Conservation (phyloP, 352 stramenopile species). For the Phytophthora constricta region DNA sequence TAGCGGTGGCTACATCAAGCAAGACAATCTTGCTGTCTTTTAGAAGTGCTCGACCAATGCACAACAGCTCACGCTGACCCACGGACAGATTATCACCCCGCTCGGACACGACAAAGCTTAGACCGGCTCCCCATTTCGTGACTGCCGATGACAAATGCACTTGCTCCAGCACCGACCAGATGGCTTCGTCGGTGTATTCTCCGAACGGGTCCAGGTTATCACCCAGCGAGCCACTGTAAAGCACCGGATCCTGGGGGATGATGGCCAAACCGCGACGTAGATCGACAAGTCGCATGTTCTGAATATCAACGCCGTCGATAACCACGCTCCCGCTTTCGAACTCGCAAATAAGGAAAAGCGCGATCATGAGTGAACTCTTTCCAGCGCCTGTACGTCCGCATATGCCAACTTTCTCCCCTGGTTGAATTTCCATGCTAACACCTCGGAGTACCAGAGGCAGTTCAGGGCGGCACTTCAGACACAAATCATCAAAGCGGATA, state of each 20-base stretch:
- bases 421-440: not conserved
- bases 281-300: not conserved
- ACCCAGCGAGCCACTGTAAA: not conserved
- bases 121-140: slow-evolving; percentile 58
- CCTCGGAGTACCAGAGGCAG: not conserved
- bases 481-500: not conserved
- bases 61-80: not conserved
- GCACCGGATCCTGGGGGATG: not conserved
- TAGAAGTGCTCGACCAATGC: not conserved
- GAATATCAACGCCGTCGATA: not conserved
- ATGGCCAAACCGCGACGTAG: not conserved
- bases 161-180: slow-evolving; percentile 61
- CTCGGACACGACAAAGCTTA: not conserved
- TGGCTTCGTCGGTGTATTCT: slow-evolving; percentile 63
- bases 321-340: not conserved
- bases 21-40: slow-evolving; percentile 54
- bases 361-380: not conserved
- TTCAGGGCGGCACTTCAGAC: not conserved
- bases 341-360: not conserved
- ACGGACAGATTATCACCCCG: not conserved
- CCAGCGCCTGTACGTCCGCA: not conserved
- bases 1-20: slow-evolving; percentile 94
- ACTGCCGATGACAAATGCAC: slow-evolving; percentile 64
- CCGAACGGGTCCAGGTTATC: not conserved
- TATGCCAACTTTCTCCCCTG: not conserved